These are phyloP conservation scores for Ophiostoma sp. DNA, from an alignment of 2,329 filamentous ascomycete species.

Conservation along the genomic window DNA sequence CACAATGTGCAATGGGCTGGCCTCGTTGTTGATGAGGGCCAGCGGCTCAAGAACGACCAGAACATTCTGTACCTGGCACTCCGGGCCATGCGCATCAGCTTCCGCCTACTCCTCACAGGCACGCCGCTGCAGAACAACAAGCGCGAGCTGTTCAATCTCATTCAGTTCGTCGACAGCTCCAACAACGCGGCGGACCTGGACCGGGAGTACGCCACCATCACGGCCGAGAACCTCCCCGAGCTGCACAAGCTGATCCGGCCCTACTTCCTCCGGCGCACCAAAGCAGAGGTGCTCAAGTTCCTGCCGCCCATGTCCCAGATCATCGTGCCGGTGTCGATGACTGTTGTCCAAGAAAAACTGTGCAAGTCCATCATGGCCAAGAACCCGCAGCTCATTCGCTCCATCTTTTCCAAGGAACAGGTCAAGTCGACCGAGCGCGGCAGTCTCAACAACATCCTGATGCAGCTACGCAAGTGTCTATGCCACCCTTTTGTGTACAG, in stretches of 20 bases:
- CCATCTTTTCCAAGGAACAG: constrained; percentile 69
- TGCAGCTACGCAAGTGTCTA: constrained; percentile 89
- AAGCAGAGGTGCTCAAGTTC: constrained; percentile 84
- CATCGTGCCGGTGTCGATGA: constrained; percentile 95
- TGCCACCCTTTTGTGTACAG: constrained; percentile 97
- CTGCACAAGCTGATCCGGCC: constrained; percentile 78
- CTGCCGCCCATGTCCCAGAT: constrained; percentile 91
- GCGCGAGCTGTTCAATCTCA: constrained; percentile 88
- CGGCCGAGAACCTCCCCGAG: constrained; percentile 72
- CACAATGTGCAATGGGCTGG: constrained; percentile 74
- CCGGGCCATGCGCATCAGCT: constrained; percentile 67
- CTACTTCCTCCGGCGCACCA: constrained; percentile 70
- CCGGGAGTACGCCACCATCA: constrained; percentile 68
- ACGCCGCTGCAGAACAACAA: constrained; percentile 96
- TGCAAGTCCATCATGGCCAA: constrained; percentile 91
- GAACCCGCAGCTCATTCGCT: constrained; percentile 80
- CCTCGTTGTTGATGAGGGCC: constrained; percentile 89
- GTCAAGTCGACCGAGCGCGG: constrained; percentile 67
- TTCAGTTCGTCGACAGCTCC: constrained; percentile 80
- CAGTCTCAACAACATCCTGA: constrained; percentile 86
- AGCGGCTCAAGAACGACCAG: constrained; percentile 89
- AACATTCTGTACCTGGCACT: constrained; percentile 75
- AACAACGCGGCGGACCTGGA: constrained; percentile 69
- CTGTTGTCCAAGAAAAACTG: constrained; percentile 83
- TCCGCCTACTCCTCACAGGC: constrained; percentile 79